Percentiles rank a stretch among this genome's conserved stretches.
These are phyloP conservation scores for Datura wrightii DNA, from an alignment of 257 asterid genomes.

Conservation along the genomic window DNA sequence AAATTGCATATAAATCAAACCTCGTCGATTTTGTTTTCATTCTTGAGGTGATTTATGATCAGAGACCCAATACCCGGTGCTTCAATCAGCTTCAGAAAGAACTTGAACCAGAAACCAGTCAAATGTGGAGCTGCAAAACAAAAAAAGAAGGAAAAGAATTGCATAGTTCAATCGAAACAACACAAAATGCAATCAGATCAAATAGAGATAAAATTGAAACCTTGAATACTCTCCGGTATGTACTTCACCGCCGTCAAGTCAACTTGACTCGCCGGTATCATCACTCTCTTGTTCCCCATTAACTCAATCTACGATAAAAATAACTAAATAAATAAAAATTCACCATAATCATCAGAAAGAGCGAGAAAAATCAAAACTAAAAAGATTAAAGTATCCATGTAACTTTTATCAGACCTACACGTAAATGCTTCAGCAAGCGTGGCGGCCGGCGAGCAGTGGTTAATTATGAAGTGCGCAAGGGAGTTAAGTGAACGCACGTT, in stretches of 20 bases:
- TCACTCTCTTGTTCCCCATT: constrained; percentile 79
- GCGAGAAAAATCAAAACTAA: not conserved
- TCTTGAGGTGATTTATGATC: constrained; percentile 61
- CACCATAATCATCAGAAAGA: not conserved
- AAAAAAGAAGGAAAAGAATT: not conserved
- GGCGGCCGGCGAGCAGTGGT: too few species aligned
- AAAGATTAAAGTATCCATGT: too few species aligned
- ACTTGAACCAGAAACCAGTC: constrained; percentile 72
- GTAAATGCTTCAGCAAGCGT: too few species aligned
- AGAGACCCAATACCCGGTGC: constrained; percentile 65
- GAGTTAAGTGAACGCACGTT: too few species aligned
- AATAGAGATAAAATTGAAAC: constrained; percentile 37
- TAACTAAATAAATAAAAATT: too few species aligned
- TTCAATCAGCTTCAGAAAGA: constrained; percentile 66
- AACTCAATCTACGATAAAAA: not conserved
- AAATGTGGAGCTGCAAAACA: constrained; percentile 82
- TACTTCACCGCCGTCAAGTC: constrained; percentile 70
- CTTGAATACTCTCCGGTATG: constrained; percentile 64
- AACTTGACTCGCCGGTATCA: constrained; percentile 79
- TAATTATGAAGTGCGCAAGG: too few species aligned
- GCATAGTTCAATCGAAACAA: not conserved
- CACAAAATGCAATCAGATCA: not conserved
- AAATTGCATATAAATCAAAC: constrained; percentile 39
- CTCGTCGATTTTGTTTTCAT: constrained; percentile 69
- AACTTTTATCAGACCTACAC: too few species aligned